Evolutionary conservation across 176 grass and related monocot genomes (phyloP), one percentile per base, ranked within the genome.

Genomic region (Oryza brachyantha): DNA sequence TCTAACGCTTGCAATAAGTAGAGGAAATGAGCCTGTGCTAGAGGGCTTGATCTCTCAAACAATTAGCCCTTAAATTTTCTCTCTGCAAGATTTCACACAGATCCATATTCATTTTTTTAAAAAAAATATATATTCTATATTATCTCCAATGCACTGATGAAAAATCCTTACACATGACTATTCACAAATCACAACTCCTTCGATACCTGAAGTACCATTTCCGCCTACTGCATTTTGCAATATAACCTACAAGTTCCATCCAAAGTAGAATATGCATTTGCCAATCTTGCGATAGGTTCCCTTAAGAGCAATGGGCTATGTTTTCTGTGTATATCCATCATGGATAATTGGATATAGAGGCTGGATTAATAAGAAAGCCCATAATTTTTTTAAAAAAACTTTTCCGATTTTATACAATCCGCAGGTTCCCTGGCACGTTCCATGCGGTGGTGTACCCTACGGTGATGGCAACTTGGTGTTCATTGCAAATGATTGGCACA

Each of bases 401-500:
- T n/a, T n/a, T n/a, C n/a, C n/a, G n/a, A n/a, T n/a, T n/a, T 10
- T 67, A 36, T 29, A 61, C 61, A 34, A 64, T 43, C 41, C 68
- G 21, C 75, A 98, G 95, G 92, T 90, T 80, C 92, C 95, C 72
- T 98, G 95, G 95, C 55, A 92, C 9, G 95, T 98, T 76, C 95
- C 95, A 43, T 98, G 95, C 29, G 95, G 92, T 13, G 95, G 92
- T 66, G 60, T 64, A 2, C 89, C 86, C 76, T 98, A 98, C 22
- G 95, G 95, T 34, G 95, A 98, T 68, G 95, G 95, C 50, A 98
- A 98, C 79, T 84, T 98, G 78, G 95, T 77, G 41, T 98, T 98
- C 70, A 87, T 98, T 81, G 92, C 95, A 38, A 98, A 94, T 68
- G 95, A 98, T 39, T 98, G 96, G 96, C 96, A 98, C 84, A 93